phyloP scores from a whole-genome alignment of 1,284 basidiomycete genomes.

The Phellopilus nigrolimitatus region DNA sequence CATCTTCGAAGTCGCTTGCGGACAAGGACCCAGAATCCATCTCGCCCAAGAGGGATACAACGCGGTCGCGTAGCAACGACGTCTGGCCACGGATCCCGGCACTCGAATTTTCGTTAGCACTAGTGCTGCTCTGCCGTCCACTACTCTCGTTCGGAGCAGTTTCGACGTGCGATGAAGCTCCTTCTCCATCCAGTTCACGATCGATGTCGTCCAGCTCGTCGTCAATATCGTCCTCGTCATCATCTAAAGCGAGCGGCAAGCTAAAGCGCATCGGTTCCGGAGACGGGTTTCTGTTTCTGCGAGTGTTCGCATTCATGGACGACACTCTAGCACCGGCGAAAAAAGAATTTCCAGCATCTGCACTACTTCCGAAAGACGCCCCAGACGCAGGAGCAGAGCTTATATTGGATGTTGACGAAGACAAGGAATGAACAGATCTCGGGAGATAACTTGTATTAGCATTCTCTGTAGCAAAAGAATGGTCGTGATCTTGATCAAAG shows the following conservation, averaged over 20 bases:
- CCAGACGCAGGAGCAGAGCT: background rate
- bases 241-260: background rate
- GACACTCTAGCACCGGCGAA: background rate
- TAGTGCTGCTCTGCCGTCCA: no score
- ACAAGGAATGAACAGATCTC: background rate
- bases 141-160: background rate
- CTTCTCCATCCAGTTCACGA: background rate
- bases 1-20: no score
- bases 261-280: background rate
- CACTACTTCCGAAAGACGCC: background rate
- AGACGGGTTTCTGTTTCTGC: background rate
- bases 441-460: background rate
- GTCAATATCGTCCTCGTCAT: constrained; percentile 5
- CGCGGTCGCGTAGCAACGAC: no score
- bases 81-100: no score
- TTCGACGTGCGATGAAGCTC: background rate
- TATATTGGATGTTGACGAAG: background rate
- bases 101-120: no score
- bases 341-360: background rate
- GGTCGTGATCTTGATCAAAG: background rate
- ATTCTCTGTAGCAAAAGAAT: background rate
- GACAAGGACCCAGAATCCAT: no score
- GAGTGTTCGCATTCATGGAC: background rate
- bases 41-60: no score
- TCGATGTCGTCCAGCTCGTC: constrained; percentile 11